These are phyloP conservation scores for Monilinia laxa DNA, from an alignment of 2,329 filamentous ascomycete species.

Conservation along the genomic window DNA sequence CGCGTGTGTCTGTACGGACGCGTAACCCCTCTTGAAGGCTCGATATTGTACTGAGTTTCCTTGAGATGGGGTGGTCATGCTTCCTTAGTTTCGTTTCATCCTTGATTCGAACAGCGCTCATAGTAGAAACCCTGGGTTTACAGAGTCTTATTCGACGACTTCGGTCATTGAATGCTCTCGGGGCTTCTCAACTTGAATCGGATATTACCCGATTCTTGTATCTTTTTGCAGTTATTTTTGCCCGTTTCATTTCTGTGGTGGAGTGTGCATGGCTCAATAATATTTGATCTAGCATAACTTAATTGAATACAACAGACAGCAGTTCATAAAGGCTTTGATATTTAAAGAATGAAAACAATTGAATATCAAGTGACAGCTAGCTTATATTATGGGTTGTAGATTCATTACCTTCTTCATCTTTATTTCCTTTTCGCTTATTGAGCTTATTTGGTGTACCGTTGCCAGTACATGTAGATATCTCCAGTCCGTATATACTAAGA, in stretches of 20 bases:
- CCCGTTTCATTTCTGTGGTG: background rate
- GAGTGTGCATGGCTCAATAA: background rate
- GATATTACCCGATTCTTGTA: constrained; percentile 2
- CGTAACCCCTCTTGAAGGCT: background rate
- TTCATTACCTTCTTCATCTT: background rate
- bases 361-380: too few species aligned
- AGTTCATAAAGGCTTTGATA: too few species aligned
- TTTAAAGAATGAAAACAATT: too few species aligned
- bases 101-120: background rate
- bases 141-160: background rate
- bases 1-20: background rate
- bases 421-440: background rate
- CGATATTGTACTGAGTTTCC: background rate
- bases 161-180: background rate
- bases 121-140: background rate
- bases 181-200: constrained; percentile 4
- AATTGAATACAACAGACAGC: background rate
- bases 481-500: constrained; percentile 1
- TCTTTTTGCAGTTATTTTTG: background rate
- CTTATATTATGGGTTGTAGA: background rate
- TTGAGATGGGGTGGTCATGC: background rate
- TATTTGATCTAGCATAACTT: background rate
- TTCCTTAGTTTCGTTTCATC: constrained; percentile 12
- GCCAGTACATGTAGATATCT: constrained; percentile 9
- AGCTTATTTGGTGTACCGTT: background rate